Conservation (phyloP, 2,329 filamentous ascomycete species). For the Aspergillus ibericus region DNA sequence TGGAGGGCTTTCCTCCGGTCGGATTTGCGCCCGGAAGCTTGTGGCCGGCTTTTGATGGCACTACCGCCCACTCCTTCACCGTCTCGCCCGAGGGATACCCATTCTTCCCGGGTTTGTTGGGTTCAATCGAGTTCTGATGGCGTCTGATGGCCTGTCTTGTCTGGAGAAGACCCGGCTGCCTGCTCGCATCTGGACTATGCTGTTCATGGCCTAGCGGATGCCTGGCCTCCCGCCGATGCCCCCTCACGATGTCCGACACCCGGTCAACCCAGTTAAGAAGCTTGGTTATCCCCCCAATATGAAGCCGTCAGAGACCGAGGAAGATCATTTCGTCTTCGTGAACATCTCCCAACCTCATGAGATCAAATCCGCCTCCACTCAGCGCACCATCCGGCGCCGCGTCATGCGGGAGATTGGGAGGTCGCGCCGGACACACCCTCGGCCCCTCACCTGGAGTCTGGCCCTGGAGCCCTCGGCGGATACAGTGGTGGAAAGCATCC, state of each 20-base stretch:
- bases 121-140: not conserved
- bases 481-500: not conserved
- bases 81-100: not conserved
- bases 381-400: slow-evolving; percentile 3
- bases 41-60: not conserved
- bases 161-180: too few relatives aligned
- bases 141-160: not conserved
- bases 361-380: not conserved
- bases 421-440: not conserved
- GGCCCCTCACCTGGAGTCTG: not conserved
- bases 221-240: too few relatives aligned
- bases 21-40: not conserved
- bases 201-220: too few relatives aligned
- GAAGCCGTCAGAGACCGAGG: not conserved
- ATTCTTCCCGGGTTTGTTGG: not conserved
- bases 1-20: not conserved
- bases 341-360: slow-evolving; percentile 2
- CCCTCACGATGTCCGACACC: too few relatives aligned
- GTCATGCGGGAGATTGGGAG: slow-evolving; percentile 5
- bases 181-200: too few relatives aligned
- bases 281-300: not conserved
- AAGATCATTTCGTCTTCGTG: slow-evolving; percentile 1
- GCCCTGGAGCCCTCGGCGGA: not conserved
- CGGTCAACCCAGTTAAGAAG: too few relatives aligned
- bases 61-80: not conserved